A percentile compares a stretch with the other conserved stretches of the same genome.
These are phyloP conservation scores for Paecilomyces niveus DNA, from an alignment of 2,329 filamentous ascomycete species.

Conservation along the genomic window DNA sequence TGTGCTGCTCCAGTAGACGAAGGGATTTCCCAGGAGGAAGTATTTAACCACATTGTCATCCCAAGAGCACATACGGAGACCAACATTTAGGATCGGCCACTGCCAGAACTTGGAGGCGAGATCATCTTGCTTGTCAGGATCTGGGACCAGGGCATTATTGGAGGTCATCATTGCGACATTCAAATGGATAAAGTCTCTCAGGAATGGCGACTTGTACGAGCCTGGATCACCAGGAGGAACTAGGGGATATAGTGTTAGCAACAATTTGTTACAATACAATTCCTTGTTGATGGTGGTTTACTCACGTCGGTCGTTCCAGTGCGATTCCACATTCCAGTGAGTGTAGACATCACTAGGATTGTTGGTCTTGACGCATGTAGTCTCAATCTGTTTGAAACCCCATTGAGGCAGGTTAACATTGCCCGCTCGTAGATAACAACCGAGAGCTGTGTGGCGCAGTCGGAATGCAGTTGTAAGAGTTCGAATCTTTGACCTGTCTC, in stretches of 20 bases:
- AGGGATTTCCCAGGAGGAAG: conserved; percentile 93
- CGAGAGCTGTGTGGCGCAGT: conserved; percentile 70
- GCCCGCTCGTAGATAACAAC: conserved; percentile 90
- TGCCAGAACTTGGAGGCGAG: conserved; percentile 97
- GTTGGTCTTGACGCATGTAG: conserved; percentile 88
- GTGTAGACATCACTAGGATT: conserved; percentile 90
- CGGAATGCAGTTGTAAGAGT: conserved; percentile 93
- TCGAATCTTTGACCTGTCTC: conserved; percentile 74
- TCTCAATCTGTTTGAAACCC: conserved; percentile 99
- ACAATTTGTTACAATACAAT: background rate
- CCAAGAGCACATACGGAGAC: conserved; percentile 98
- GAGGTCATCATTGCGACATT: conserved; percentile 99
- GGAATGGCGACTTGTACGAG: conserved; percentile 92
- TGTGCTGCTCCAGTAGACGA: conserved; percentile 93
- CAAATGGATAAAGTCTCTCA: conserved; percentile 94
- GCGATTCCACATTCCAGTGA: conserved; percentile 97
- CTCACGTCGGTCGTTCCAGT: conserved; percentile 88
- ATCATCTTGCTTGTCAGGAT: conserved; percentile 98
- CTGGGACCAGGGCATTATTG: conserved; percentile 95
- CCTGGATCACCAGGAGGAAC: conserved; percentile 83
- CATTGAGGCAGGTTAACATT: conserved; percentile 96
- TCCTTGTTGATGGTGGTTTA: conserved; percentile 14
- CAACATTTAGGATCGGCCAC: conserved; percentile 92
- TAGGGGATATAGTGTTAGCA: conserved; percentile 26
- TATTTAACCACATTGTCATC: conserved; percentile 94